These are phyloP conservation scores for Pisolithus orientalis DNA, from an alignment of 768 basidiomycete species.

Conservation along the genomic window DNA sequence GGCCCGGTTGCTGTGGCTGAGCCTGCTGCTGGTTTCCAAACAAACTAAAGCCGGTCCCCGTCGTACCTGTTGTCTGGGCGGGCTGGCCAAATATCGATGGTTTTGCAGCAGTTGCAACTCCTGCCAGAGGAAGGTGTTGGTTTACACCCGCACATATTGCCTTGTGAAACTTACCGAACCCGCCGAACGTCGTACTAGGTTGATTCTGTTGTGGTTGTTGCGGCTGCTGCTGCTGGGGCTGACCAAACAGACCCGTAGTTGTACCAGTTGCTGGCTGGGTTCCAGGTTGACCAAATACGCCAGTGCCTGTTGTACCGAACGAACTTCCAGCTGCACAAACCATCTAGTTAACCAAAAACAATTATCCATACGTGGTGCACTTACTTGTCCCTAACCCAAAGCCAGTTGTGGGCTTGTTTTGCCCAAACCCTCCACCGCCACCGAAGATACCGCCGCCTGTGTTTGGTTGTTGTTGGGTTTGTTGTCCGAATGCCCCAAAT, in stretches of 20 bases:
- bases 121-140: conserved; percentile 13
- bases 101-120: conserved; percentile 32
- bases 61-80: conserved; percentile 30
- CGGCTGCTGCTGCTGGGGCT: conserved; percentile 24
- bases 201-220: conserved; percentile 11
- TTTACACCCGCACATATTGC: not conserved
- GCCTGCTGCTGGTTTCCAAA: conserved; percentile 23
- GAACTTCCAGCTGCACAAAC: conserved; percentile 11
- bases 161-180: conserved; percentile 25
- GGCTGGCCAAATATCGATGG: conserved; percentile 46
- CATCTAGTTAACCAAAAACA: conserved; percentile 2
- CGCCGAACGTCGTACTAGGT: conserved; percentile 33
- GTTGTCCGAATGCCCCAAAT: conserved; percentile 52
- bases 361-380: not conserved
- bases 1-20: conserved; percentile 11
- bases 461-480: conserved; percentile 31
- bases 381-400: conserved; percentile 24
- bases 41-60: conserved; percentile 31
- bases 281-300: conserved; percentile 23
- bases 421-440: conserved; percentile 25
- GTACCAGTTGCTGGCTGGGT: conserved; percentile 17
- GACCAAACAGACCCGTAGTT: conserved; percentile 27
- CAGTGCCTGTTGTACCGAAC: conserved; percentile 17
- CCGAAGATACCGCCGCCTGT: conserved; percentile 29
- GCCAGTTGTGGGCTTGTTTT: conserved; percentile 27